Percentiles rank a stretch among this genome's conserved stretches.
Evolutionary conservation across 31 red algal species (phyloP).

Genomic region (Asparagopsis taxiformis): DNA sequence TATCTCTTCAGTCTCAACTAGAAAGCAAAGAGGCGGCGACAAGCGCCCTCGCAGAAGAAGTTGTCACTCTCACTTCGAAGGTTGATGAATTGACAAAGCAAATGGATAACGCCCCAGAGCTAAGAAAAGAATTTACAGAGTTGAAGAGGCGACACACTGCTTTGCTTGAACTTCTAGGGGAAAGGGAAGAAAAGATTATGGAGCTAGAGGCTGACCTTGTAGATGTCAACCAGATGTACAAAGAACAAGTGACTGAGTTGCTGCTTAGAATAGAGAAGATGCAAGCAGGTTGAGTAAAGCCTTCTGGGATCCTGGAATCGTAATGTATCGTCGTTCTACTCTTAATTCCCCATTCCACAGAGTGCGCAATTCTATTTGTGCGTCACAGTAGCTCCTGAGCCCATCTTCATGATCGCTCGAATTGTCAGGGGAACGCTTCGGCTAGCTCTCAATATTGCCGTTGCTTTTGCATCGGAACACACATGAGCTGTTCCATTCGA

Average conservation of each 20-base stretch:
- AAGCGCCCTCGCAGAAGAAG: conserved; percentile 51
- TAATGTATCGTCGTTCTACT: not conserved
- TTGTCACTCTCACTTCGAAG: conserved; percentile 49
- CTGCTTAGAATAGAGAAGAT: conserved; percentile 70
- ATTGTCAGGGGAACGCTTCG: conserved; percentile 51
- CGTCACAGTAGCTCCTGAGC: not conserved
- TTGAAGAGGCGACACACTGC: conserved; percentile 54
- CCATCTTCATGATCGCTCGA: conserved; percentile 11
- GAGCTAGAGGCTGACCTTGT: conserved; percentile 82
- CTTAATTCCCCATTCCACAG: not conserved
- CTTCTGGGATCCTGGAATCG: not conserved
- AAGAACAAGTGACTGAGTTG: conserved; percentile 84
- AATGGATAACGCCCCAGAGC: conserved; percentile 22
- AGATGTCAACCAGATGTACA: conserved; percentile 90
- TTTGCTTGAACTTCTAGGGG: conserved; percentile 78
- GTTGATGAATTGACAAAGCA: conserved; percentile 53
- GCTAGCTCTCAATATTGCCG: conserved; percentile 21
- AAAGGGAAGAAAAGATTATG: conserved; percentile 83
- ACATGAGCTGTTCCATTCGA: conserved; percentile 6
- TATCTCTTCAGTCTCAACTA: conserved; percentile 63
- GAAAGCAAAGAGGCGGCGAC: conserved; percentile 65
- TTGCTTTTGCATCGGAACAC: conserved; percentile 60
- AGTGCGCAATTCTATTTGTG: not conserved
- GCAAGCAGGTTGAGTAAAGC: conserved; percentile 11
- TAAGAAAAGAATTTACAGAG: conserved; percentile 39